Evolutionary conservation across 169 alveolate species (phyloP).

Genomic region (Besnoitia besnoiti): DNA sequence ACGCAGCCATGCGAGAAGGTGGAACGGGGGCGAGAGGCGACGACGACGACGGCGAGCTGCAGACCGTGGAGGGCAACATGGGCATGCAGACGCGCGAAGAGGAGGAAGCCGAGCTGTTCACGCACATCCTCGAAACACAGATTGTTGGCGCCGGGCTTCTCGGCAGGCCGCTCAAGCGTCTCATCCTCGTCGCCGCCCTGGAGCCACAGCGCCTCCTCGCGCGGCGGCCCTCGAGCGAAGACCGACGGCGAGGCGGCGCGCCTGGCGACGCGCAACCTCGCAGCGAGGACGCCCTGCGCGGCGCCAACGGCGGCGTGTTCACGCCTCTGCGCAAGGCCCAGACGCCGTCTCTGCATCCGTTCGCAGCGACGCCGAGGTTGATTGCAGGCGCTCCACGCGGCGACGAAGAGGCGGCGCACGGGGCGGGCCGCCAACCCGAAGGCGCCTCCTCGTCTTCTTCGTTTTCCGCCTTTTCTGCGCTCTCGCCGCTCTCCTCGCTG

Average conservation of each 20-base stretch:
- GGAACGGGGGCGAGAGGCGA: neutral
- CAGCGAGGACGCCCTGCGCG: neutral
- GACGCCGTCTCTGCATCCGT: neutral
- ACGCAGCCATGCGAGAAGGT: neutral
- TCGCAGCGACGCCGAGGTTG: neutral
- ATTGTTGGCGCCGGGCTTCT: conserved; percentile 37
- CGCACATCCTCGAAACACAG: conserved; percentile 1
- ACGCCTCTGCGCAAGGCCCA: neutral
- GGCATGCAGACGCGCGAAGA: conserved; percentile 46
- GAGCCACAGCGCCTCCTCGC: conserved; percentile 33
- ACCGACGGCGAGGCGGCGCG: neutral
- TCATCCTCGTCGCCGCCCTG: conserved; percentile 39
- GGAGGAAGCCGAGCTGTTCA: conserved; percentile 30
- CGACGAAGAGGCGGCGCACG: neutral
- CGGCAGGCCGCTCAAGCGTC: conserved; percentile 35
- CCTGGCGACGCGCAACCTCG: neutral
- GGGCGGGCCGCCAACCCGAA: neutral
- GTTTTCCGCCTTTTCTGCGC: neutral
- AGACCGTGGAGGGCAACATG: conserved; percentile 30
- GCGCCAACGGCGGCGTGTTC: neutral
- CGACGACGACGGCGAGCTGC: neutral
- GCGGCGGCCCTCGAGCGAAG: neutral
- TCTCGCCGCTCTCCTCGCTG: neutral
- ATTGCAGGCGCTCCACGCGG: neutral
- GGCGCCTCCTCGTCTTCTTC: neutral